Base-by-base conservation (phyloP, 1,139 yeast genomes). In the Pichia inconspicua region DNA sequence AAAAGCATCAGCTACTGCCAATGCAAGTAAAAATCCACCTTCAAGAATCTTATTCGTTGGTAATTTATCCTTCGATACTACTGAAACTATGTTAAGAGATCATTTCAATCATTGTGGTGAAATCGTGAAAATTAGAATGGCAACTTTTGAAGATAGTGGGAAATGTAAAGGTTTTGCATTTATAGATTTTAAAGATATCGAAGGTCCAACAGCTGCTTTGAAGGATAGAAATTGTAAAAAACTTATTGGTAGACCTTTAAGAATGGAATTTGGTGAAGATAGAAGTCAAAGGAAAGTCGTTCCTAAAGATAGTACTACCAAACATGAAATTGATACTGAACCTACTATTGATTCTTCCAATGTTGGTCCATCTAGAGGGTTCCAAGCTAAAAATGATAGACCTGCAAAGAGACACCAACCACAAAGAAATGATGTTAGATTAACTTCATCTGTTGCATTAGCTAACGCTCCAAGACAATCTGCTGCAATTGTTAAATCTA, bases 81-180 rank as follows among this genome's bases (percentile, higher is more conserved):
- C 95, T 1, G 82, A 85, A 53, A 94, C 84, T 31, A 68, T 80
- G 54, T 72, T 92, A 41, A 82, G 79, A 55, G 83, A 80, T 58
- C 96, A 87, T 56, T 92, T 90, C 71, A 77, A 77, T 61, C 79
- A 74, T 53, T 82, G 86, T 61, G 97, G 97, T 31, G 90, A 86
- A 52, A 89, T 89, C 50, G 69, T 74, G 32, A 80, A 78, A 58
- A 79, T 90, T 48, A 78, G 98, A 65, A 90, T 90, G 95, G 97
- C 97, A 2, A 90, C 98, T 9, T 92, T 92, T 66, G 92, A 92
- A 68, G 98, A 92, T 62, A 72, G 86, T 40, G 97, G 97, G 1
- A 90, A 89, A 64, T 92, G 97, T 71, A 92, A 92, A 66, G 98
- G 98, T 1, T 92, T 90, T 72, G 92, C 96, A 1, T 92, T 92